Base-by-base conservation (phyloP, 495 filamentous ascomycete genomes). In the Penicillium cinerascens region DNA sequence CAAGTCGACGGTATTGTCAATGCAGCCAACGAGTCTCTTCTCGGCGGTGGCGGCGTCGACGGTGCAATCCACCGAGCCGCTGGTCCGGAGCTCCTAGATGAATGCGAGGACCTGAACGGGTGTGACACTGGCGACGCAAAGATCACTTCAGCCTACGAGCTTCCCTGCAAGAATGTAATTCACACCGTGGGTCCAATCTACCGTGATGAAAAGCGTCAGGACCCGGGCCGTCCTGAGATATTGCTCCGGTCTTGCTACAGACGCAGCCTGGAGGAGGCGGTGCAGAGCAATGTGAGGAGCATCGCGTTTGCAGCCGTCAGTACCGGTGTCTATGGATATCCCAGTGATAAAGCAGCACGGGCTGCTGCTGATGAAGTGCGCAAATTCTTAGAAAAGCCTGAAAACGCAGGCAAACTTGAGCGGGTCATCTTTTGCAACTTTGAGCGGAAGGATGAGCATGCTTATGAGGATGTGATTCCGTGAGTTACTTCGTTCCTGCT, bases 131-230 rank as follows among this genome's bases (percentile, higher is more conserved):
- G 93, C 47, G 72, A 76, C 23, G 89, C 92, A 44, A 93, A 92
- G 63, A 92, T 95, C 61, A 96, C 93, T 0, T 63, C 71, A 40
- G 92, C 82, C 4, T 92, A 91, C 71, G 56, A 80, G 0, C 74
- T 98, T 5, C 90, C 89, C 8, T 87, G 81, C 68, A 78, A 81
- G 43, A 83, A 84, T 47, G 79, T 97, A 18, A 95, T 97, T 45
- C 93, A 97, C 64, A 79, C 93, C 35, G 93, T 97, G 2, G 93
- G 93, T 0, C 92, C 92, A 3, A 66, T 95, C n/a, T 97, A 95
- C 45, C 63, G 20, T 21, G 22, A 0, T 11, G 66, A 69, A 33
- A 51, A 45, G 3, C 56, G 58, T 1, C 47, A 63, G 20, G 56
- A 68, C 3, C 59, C 72, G 10, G 71, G 63, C 3, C 54, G 58